Conservation (phyloP, 208 protist species). For the Leishmania lainsoni region DNA sequence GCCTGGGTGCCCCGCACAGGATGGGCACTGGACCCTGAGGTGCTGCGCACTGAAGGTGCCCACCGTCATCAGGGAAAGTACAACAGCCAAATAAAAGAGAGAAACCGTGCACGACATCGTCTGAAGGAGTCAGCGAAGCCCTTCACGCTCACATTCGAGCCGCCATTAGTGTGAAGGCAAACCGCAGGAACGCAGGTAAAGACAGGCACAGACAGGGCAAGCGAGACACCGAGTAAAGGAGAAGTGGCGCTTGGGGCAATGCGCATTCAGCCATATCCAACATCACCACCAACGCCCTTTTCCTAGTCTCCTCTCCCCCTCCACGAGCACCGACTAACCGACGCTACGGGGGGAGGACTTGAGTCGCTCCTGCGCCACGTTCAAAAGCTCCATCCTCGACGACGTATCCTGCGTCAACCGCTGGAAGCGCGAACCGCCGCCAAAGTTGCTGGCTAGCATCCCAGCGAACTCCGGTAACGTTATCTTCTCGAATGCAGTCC, state of each 20-base stretch:
- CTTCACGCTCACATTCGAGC: background rate
- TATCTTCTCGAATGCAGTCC: conserved; percentile 49
- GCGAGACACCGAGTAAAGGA: background rate
- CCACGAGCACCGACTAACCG: background rate
- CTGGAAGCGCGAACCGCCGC: conserved; percentile 82
- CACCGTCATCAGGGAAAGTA: too few species aligned
- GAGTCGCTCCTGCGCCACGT: conserved; percentile 40
- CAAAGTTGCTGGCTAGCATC: conserved; percentile 75
- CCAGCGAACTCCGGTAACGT: conserved; percentile 59
- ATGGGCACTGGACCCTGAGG: background rate
- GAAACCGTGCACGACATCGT: background rate
- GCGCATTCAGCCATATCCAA: background rate
- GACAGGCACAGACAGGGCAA: too few species aligned
- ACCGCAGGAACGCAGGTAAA: background rate
- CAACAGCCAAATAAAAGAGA: too few species aligned
- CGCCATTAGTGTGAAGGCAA: too few species aligned
- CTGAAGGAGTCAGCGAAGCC: background rate
- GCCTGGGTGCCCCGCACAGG: background rate
- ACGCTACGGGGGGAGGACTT: conserved; percentile 9
- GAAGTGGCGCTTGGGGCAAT: background rate
- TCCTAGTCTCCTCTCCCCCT: background rate
- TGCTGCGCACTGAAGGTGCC: background rate
- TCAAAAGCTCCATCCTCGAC: conserved; percentile 39
- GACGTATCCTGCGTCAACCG: conserved; percentile 73
- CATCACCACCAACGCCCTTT: background rate